Conservation (phyloP, 352 stramenopile genomes). For the Thraustochytrium striatum region DNA sequence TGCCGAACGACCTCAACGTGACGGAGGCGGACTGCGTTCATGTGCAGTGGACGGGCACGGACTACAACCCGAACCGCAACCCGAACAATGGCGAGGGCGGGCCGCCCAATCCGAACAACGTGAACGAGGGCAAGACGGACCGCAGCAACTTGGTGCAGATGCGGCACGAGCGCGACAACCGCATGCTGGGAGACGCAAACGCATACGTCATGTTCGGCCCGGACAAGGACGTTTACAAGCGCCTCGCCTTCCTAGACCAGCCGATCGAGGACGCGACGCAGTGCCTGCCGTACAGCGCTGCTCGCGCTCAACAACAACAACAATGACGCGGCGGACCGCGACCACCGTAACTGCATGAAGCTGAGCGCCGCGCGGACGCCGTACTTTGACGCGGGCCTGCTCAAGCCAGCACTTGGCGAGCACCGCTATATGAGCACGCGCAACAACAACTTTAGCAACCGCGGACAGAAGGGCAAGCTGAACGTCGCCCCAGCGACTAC, state of each 20-base stretch:
- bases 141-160: constrained; percentile 55
- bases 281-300: constrained; percentile 50
- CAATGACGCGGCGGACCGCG: constrained; percentile 53
- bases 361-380: constrained; percentile 55
- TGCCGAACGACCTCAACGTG: constrained; percentile 52
- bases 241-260: constrained; percentile 56
- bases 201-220: constrained; percentile 13
- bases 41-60: constrained; percentile 56
- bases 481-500: neutral
- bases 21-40: constrained; percentile 54
- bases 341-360: constrained; percentile 58
- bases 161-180: constrained; percentile 52
- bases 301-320: constrained; percentile 52
- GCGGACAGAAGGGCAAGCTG: constrained; percentile 40
- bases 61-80: constrained; percentile 57
- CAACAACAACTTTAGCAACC: constrained; percentile 60
- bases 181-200: constrained; percentile 49
- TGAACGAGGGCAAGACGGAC: constrained; percentile 55
- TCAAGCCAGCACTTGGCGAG: constrained; percentile 46
- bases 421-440: constrained; percentile 54
- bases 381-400: constrained; percentile 56
- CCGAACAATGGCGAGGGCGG: constrained; percentile 57
- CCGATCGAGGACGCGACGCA: constrained; percentile 45
- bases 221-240: constrained; percentile 13
- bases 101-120: constrained; percentile 56